Conservation (phyloP, 2,329 filamentous ascomycete species). For the Geoglossum cookeanum region DNA sequence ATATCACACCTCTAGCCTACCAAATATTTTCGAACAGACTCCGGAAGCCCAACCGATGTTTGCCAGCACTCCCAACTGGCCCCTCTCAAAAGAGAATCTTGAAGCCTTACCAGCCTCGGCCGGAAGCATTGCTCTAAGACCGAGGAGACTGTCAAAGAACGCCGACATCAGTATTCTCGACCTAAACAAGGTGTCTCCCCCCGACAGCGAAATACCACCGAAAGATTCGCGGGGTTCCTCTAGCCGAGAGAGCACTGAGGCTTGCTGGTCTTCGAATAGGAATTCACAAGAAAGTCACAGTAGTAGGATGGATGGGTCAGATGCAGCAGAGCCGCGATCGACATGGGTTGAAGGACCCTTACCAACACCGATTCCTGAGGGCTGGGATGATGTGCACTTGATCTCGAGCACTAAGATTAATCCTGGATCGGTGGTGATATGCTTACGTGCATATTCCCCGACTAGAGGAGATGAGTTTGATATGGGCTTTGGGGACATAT, state of each 20-base stretch:
- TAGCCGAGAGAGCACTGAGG: neutral
- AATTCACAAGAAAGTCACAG: neutral
- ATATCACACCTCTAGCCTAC: neutral
- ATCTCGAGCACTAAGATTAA: neutral
- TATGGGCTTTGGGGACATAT: neutral
- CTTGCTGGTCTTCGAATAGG: neutral
- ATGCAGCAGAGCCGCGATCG: neutral
- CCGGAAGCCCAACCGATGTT: neutral
- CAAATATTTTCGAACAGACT: neutral
- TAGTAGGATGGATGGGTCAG: neutral
- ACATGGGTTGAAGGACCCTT: neutral
- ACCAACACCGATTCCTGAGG: neutral
- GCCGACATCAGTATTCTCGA: neutral
- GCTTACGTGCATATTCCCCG: neutral
- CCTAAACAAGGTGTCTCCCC: neutral
- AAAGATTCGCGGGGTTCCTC: neutral
- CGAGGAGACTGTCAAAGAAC: neutral
- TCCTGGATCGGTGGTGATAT: neutral
- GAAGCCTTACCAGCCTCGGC: neutral
- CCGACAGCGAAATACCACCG: neutral
- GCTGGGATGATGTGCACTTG: neutral
- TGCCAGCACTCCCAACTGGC: neutral
- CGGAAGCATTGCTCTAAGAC: neutral
- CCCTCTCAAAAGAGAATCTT: neutral
- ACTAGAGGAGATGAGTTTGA: slow-evolving; percentile 2